These are phyloP conservation scores for Candida argentea DNA, from an alignment of 805 yeast genomes.

Conservation along the genomic window DNA sequence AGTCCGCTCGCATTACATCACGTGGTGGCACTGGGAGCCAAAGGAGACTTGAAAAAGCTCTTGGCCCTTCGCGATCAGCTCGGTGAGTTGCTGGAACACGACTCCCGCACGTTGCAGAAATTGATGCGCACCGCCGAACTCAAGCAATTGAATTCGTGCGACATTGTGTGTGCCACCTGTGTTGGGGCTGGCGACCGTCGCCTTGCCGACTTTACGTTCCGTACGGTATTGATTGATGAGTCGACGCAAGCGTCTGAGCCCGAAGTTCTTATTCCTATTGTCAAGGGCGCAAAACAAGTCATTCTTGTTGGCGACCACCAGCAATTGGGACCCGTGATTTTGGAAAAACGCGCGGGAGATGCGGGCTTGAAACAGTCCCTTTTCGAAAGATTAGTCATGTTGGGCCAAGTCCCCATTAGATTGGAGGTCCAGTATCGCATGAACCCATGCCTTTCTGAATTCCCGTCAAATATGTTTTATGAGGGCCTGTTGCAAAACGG, in stretches of 20 bases:
- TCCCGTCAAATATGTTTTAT: constrained; percentile 84
- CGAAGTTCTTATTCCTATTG: constrained; percentile 80
- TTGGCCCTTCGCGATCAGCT: constrained; percentile 47
- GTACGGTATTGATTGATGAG: constrained; percentile 83
- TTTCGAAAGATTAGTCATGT: constrained; percentile 73
- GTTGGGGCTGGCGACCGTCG: constrained; percentile 82
- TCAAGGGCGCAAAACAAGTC: constrained; percentile 82
- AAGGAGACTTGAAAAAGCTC: constrained; percentile 50
- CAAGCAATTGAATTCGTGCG: constrained; percentile 43
- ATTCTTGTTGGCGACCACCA: constrained; percentile 92
- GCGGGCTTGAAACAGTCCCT: constrained; percentile 84
- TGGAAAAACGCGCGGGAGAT: constrained; percentile 69
- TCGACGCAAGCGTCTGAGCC: constrained; percentile 93
- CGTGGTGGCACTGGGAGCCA: constrained; percentile 36
- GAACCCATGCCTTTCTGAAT: constrained; percentile 84
- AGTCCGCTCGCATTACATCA: constrained; percentile 48
- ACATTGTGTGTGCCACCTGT: constrained; percentile 85
- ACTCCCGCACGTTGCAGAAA: constrained; percentile 35
- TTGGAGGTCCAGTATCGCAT: constrained; percentile 91
- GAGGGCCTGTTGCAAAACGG: constrained; percentile 91
- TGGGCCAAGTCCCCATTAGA: constrained; percentile 79
- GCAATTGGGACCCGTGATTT: constrained; percentile 87
- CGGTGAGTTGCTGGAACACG: constrained; percentile 57
- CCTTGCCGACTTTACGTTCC: constrained; percentile 44
- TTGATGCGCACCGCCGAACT: constrained; percentile 40